Base-by-base conservation (phyloP, 805 yeast genomes). In the Suhomyces pyralidae region DNA sequence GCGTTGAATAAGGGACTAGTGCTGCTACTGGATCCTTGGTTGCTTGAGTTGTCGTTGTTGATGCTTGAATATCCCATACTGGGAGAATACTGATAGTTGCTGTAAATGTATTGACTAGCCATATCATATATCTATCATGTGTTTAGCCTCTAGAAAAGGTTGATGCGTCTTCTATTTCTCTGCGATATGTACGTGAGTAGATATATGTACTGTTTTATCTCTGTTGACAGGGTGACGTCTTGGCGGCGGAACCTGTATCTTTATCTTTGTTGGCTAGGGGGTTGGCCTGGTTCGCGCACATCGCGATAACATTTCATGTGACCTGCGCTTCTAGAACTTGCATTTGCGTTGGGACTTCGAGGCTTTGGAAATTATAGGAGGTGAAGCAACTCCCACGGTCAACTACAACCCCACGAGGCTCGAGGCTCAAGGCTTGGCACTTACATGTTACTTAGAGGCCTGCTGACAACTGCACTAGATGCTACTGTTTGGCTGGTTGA, bases 71-170 rank as follows among this genome's bases (percentile, higher is more conserved):
- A 65, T 24, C 61, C 58, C 51, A 63, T 55, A 48, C 58, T 59
- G 48, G 75, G 75, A 36, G 73, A 68, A 53, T 64, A 69, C 49
- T 63, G 71, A 54, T 67, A 70, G 55, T 57, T 63, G 55, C 64
- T 66, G 52, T 69, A 72, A 46, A 67, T 61, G 58, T 71, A 73
- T 48, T 70, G 75, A 53, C 71, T 73, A 24, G 74, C 58, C 75
- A 70, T 70, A 32, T 15, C 15, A 44, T 44, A 38, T 38, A 38
- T 17, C 24, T 19, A 15, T 38, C 42, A 38, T 38, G 42, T 38
- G 42, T 42, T 24, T 12, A 24, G 4, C 28, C 7, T 14, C n/a
- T 24, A 14, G 28, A 24, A 24, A 42, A 42, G 14, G 17, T 22
- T 14, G 25, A 8, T 12, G 19, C 17, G 28, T 42, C n/a, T 14